Evolutionary conservation across 305 asterid genomes (phyloP).

Genomic region (Euphrasia arctica): DNA sequence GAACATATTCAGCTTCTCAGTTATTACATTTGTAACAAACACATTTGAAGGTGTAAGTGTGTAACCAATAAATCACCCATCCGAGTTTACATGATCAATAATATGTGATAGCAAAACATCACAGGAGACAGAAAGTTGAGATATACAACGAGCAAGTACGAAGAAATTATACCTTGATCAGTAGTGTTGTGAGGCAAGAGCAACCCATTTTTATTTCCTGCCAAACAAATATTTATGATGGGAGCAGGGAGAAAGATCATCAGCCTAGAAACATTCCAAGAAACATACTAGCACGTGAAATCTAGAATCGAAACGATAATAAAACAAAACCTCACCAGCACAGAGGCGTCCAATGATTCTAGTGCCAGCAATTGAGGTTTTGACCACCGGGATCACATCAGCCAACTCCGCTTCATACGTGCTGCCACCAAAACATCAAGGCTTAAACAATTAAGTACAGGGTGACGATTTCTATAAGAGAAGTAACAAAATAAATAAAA

Average conservation of each 20-base stretch:
- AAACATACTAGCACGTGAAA: no score
- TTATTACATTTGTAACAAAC: not conserved
- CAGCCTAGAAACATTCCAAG: not conserved
- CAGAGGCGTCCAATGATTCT: constrained; percentile 87
- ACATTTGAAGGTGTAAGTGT: not conserved
- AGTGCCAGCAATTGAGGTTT: constrained; percentile 75
- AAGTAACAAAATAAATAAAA: not conserved
- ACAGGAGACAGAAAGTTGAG: not conserved
- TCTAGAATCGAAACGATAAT: not conserved
- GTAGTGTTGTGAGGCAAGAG: constrained; percentile 92
- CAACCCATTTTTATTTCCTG: constrained; percentile 95
- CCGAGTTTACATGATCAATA: not conserved
- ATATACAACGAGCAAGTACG: not conserved
- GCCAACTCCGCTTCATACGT: constrained; percentile 82
- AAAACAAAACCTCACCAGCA: constrained; percentile 53
- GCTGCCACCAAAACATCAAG: constrained; percentile 39
- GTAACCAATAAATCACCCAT: not conserved
- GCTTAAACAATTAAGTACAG: not conserved
- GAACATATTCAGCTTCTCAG: not conserved
- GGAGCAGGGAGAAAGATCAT: not conserved
- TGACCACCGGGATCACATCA: constrained; percentile 78
- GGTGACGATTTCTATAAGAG: not conserved
- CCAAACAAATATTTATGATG: constrained; percentile 9
- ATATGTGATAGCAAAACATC: not conserved
- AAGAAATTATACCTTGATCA: constrained; percentile 61